Evolutionary conservation across 768 basidiomycete species (phyloP).

Genomic region (Hygrophoropsis aurantiaca): DNA sequence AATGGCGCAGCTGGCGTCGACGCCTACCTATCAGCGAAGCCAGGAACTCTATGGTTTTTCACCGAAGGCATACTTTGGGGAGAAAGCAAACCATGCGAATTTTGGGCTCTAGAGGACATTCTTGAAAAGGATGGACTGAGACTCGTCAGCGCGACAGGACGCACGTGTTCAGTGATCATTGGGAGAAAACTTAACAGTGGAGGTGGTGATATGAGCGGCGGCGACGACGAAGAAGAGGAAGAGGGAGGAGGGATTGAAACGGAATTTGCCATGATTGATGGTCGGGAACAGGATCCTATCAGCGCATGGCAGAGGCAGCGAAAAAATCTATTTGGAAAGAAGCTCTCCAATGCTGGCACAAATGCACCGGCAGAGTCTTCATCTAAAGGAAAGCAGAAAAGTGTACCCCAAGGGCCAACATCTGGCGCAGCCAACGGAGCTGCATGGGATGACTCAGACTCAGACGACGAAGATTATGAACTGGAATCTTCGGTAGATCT

Average conservation of each 20-base stretch:
- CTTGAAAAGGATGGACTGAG: slow-evolving; percentile 50
- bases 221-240: slow-evolving; percentile 33
- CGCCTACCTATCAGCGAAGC: slow-evolving; percentile 71
- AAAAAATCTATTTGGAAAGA: slow-evolving; percentile 54
- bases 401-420: slow-evolving; percentile 1
- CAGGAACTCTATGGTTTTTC: slow-evolving; percentile 73
- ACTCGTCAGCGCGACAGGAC: slow-evolving; percentile 61
- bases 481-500: slow-evolving; percentile 40
- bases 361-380: background rate
- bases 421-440: slow-evolving; percentile 18
- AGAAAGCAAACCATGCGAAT: slow-evolving; percentile 75
- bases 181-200: slow-evolving; percentile 29
- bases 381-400: slow-evolving; percentile 5
- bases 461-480: slow-evolving; percentile 38
- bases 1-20: slow-evolving; percentile 60
- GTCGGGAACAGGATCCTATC: slow-evolving; percentile 64
- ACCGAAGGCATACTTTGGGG: slow-evolving; percentile 69
- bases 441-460: slow-evolving; percentile 33
- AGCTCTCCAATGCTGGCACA: background rate
- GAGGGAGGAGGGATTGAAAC: slow-evolving; percentile 56
- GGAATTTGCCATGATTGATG: slow-evolving; percentile 73
- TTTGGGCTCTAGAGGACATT: slow-evolving; percentile 67
- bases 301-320: slow-evolving; percentile 62
- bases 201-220: background rate
- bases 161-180: slow-evolving; percentile 65